Evolutionary conservation across 768 basidiomycete genomes (phyloP).

Genomic region (Cystofilobasidium capitatum): DNA sequence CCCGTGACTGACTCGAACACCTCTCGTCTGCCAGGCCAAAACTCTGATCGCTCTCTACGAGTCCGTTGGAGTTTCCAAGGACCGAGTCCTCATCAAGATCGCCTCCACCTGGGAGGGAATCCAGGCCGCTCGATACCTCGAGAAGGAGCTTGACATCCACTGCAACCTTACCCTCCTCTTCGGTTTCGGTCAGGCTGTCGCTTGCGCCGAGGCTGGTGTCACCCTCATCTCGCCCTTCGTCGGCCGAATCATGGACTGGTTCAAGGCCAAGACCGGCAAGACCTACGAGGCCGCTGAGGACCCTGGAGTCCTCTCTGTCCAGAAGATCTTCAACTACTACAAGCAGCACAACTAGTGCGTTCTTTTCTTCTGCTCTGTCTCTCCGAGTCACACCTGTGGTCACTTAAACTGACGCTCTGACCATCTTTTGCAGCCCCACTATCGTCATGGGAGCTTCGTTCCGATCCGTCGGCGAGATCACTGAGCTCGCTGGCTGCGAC

Average conservation of each 20-base stretch:
- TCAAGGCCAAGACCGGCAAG: constrained; percentile 72
- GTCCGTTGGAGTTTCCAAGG: constrained; percentile 82
- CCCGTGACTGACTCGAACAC: background rate
- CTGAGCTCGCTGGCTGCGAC: constrained; percentile 88
- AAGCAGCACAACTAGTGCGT: constrained; percentile 76
- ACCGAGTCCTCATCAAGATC: constrained; percentile 96
- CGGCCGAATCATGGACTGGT: constrained; percentile 96
- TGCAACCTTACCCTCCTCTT: constrained; percentile 98
- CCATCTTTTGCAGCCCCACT: too few species aligned
- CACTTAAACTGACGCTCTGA: too few species aligned
- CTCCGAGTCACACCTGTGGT: too few species aligned
- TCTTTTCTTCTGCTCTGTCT: too few species aligned
- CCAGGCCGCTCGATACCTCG: constrained; percentile 93
- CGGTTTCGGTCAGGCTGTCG: constrained; percentile 96
- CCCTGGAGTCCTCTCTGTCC: constrained; percentile 73
- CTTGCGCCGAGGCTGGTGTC: constrained; percentile 95
- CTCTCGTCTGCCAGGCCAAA: constrained; percentile 38
- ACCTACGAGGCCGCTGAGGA: constrained; percentile 70
- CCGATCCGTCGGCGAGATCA: constrained; percentile 90
- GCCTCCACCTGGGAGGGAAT: constrained; percentile 99
- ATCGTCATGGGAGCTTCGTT: constrained; percentile 97
- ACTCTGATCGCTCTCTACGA: constrained; percentile 85
- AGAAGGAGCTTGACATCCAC: constrained; percentile 85
- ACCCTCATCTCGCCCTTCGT: constrained; percentile 99
- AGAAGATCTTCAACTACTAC: constrained; percentile 98